A percentile compares a stretch with the other conserved stretches of the same genome.
Evolutionary conservation across 805 yeast genomes (phyloP).

Genomic region (Pichia manshurica): DNA sequence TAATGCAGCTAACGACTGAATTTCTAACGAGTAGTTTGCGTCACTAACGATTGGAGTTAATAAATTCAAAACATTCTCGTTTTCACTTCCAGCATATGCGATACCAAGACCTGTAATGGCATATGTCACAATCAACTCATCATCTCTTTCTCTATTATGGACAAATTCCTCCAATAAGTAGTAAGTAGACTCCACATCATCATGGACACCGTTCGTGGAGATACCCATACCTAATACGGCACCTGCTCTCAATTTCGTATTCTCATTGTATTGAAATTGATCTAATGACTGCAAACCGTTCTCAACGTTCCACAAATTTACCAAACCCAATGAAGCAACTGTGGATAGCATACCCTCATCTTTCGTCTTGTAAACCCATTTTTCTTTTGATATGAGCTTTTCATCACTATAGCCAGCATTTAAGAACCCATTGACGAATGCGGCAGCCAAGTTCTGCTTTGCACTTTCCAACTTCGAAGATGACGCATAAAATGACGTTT

Average conservation of each 20-base stretch:
- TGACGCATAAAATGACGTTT: conserved; percentile 51
- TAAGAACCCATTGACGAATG: conserved; percentile 88
- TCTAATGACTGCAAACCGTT: conserved; percentile 89
- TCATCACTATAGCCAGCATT: conserved; percentile 90
- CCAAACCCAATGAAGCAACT: conserved; percentile 85
- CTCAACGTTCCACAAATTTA: conserved; percentile 84
- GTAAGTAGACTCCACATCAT: conserved; percentile 90
- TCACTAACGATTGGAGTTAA: conserved; percentile 81
- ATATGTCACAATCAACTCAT: conserved; percentile 61
- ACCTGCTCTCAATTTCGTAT: conserved; percentile 89
- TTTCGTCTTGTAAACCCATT: conserved; percentile 88
- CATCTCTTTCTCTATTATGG: conserved; percentile 41
- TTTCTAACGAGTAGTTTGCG: conserved; percentile 64
- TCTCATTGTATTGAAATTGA: conserved; percentile 78
- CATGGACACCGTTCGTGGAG: conserved; percentile 87
- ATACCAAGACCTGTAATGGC: conserved; percentile 90
- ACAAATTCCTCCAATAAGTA: conserved; percentile 76
- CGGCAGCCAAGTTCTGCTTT: conserved; percentile 87
- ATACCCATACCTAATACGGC: conserved; percentile 94
- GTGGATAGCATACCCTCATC: conserved; percentile 89
- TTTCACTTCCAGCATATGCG: conserved; percentile 91
- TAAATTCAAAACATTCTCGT: conserved; percentile 73
- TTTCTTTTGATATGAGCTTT: conserved; percentile 65
- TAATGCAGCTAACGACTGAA: conserved; percentile 79
- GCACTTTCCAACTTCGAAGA: conserved; percentile 75